A percentile compares a stretch with the other conserved stretches of the same genome.
These are phyloP conservation scores for Penicillium daleae DNA, from an alignment of 495 filamentous ascomycete genomes.

Conservation along the genomic window DNA sequence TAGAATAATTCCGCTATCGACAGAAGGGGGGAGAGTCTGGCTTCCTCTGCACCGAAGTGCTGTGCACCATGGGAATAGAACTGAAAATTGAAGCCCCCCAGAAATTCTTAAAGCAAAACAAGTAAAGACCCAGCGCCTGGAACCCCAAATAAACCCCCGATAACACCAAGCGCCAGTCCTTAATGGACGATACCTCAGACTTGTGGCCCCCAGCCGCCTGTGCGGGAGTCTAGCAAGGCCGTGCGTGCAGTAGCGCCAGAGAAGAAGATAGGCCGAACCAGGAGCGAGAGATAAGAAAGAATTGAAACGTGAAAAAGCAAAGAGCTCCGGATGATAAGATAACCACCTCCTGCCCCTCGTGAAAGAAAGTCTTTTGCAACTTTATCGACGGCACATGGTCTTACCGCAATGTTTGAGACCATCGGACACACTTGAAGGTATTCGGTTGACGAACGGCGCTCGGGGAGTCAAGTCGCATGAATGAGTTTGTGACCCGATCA, in stretches of 20 bases:
- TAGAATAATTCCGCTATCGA: constrained; percentile 20
- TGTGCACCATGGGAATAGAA: constrained; percentile 6
- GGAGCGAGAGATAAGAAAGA: constrained; percentile 12
- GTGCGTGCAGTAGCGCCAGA: constrained; percentile 11
- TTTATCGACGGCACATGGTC: constrained; percentile 28
- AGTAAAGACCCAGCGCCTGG: not conserved
- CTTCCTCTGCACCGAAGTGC: constrained; percentile 1
- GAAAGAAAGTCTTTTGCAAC: constrained; percentile 13
- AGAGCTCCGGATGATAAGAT: constrained; percentile 18
- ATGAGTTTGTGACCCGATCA: not conserved
- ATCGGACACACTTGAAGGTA: not conserved
- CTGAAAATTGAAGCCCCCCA: constrained; percentile 2
- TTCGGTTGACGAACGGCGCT: not conserved
- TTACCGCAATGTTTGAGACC: not conserved
- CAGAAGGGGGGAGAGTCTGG: constrained; percentile 9
- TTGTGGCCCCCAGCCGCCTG: not conserved
- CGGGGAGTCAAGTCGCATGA: not conserved
- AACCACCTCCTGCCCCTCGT: constrained; percentile 15
- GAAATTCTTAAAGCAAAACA: not conserved
- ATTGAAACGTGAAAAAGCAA: constrained; percentile 9
- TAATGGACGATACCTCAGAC: constrained; percentile 6
- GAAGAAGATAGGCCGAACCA: constrained; percentile 1
- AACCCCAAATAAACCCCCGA: not conserved
- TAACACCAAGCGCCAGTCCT: constrained; percentile 25
- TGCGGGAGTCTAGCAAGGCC: not conserved